Evolutionary conservation across 768 basidiomycete species (phyloP), one percentile per base, ranked within the genome.

Genomic region (Tulasnella sp.): DNA sequence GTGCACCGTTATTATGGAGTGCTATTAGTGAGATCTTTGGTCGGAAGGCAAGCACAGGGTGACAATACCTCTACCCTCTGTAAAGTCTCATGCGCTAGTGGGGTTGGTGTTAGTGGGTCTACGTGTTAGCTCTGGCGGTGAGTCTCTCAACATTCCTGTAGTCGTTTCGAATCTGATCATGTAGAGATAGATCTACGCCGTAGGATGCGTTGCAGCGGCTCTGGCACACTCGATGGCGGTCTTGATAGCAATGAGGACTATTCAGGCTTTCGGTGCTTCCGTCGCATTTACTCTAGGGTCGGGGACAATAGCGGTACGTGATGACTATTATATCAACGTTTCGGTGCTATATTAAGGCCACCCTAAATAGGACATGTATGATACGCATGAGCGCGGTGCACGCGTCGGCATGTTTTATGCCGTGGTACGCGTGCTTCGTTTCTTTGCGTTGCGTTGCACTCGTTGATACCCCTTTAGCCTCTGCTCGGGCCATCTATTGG

Each of bases 401-500:
- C 91, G 83, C 86, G 91, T 94, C 87, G 93, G 93, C 0, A 84
- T 93, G 9, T 94, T 90, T 82, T 94, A 91, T 79, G 89, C 89
- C 15, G 90, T 93, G 25, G 72, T 74, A 58, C 14, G 72, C 31
- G 11, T 36, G 95, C 25, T 93, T 93, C 2, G 83, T 82, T 38
- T 79, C 79, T 4, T 82, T 81, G n/a, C n/a, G n/a, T n/a, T n/a
- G n/a, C 0, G 80, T 80, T 11, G 52, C 0, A 80, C 81, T 37
- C 80, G 81, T 15, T 80, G 80, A 22, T 15, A 4, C 17, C 11
- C 45, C 31, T 29, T 22, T 68, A 76, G 78, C 79, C 74, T 79
- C 81, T 67, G 77, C 80, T 74, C 11, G 37, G 49, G 25, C 89
- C 89, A 1, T 87, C 82, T 11, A 79, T 92, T 3, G 92, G 91